phyloP scores from a whole-genome alignment of 2,329 filamentous ascomycete genomes.

The Zasmidium cellare region DNA sequence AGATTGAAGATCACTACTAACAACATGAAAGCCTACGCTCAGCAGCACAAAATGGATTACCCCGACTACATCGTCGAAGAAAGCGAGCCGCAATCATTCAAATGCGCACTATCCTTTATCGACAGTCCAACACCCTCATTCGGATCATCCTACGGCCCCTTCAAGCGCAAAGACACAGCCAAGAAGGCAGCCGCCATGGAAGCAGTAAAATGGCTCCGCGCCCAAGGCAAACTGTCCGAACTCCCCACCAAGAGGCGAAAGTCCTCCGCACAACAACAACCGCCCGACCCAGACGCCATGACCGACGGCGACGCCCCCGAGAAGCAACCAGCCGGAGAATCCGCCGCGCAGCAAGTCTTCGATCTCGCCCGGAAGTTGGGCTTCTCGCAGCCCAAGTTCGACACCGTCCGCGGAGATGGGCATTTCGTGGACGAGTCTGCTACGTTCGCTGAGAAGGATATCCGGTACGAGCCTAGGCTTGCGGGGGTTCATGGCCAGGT shows the following conservation, averaged over 20 bases:
- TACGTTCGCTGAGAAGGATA: slow-evolving; percentile 32
- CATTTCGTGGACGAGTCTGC: slow-evolving; percentile 40
- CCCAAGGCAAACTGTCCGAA: slow-evolving; percentile 27
- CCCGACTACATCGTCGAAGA: slow-evolving; percentile 39
- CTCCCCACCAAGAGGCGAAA: slow-evolving; percentile 13
- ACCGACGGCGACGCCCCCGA: slow-evolving; percentile 8
- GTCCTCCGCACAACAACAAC: slow-evolving; percentile 9
- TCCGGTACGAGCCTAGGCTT: slow-evolving; percentile 26
- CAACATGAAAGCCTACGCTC: slow-evolving; percentile 29
- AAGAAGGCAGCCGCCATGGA: slow-evolving; percentile 42
- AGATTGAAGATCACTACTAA: slow-evolving; percentile 12
- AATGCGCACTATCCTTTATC: slow-evolving; percentile 19
- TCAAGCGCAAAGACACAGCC: slow-evolving; percentile 43
- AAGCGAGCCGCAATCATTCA: background rate
- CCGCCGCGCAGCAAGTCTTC: slow-evolving; percentile 21
- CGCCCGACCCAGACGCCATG: background rate
- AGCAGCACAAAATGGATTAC: slow-evolving; percentile 17
- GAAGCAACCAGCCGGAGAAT: background rate
- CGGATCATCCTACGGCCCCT: slow-evolving; percentile 35
- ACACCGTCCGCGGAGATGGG: slow-evolving; percentile 12
- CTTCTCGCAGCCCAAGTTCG: slow-evolving; percentile 18
- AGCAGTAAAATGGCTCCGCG: slow-evolving; percentile 44
- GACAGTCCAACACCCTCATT: slow-evolving; percentile 33
- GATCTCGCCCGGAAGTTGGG: slow-evolving; percentile 25
- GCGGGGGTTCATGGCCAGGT: slow-evolving; percentile 44